phyloP scores from a whole-genome alignment of 768 basidiomycete species.

The Candolleomyces eurysporus region DNA sequence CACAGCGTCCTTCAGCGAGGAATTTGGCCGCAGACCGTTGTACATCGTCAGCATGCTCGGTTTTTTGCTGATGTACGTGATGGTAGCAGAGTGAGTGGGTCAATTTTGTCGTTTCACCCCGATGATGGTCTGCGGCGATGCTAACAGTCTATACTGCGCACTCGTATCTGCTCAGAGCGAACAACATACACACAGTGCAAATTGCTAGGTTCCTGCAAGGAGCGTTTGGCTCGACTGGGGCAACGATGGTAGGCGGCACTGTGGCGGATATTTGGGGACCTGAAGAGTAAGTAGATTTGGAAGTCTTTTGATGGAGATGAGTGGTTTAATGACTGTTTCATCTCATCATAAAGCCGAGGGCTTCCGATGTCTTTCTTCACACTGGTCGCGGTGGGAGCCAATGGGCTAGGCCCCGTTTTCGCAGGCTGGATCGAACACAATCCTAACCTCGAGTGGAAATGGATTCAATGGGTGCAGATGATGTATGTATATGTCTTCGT shows the following conservation, averaged over 20 bases:
- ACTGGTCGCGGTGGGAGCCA: slow-evolving; percentile 53
- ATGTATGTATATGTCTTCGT: slow-evolving; percentile 39
- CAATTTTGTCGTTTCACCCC: neutral
- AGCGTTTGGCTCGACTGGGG: slow-evolving; percentile 64
- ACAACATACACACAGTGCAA: slow-evolving; percentile 62
- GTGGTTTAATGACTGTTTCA: too few species aligned
- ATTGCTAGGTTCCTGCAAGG: slow-evolving; percentile 65
- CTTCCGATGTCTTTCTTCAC: slow-evolving; percentile 78
- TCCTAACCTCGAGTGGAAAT: slow-evolving; percentile 61
- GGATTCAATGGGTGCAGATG: slow-evolving; percentile 81
- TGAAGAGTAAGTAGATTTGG: slow-evolving; percentile 44
- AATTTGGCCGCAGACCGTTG: slow-evolving; percentile 60
- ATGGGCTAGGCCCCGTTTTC: slow-evolving; percentile 60
- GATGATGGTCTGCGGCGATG: neutral
- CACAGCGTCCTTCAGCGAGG: slow-evolving; percentile 67
- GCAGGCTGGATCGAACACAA: slow-evolving; percentile 69
- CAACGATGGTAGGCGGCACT: slow-evolving; percentile 75
- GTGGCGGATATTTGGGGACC: slow-evolving; percentile 69
- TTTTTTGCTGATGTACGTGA: slow-evolving; percentile 50
- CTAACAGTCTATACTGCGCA: slow-evolving; percentile 3
- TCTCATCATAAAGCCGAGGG: slow-evolving; percentile 51
- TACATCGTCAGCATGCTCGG: slow-evolving; percentile 49
- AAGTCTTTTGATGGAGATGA: too few species aligned
- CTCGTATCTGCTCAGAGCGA: slow-evolving; percentile 27
- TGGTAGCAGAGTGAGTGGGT: slow-evolving; percentile 38